Percentiles rank a stretch among this genome's conserved stretches.
phyloP scores from a whole-genome alignment of 768 basidiomycete genomes.

The Amanita pseudoporphyria region DNA sequence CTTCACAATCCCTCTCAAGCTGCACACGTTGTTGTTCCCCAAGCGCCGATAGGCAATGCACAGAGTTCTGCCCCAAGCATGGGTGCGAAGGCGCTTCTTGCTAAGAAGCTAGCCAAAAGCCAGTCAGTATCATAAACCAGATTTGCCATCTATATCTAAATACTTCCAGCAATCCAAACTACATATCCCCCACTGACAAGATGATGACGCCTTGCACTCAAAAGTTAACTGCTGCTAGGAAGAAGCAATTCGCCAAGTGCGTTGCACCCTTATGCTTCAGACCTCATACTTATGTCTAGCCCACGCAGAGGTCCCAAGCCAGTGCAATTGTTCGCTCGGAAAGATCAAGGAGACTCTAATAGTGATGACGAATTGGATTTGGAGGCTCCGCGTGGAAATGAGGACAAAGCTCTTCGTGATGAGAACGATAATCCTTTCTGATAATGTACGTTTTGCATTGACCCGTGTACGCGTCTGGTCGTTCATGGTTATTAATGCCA shows the following conservation, averaged over 20 bases:
- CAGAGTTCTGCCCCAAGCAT: conserved; percentile 54
- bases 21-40: conserved; percentile 67
- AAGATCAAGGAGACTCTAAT: conserved; percentile 29
- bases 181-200: conserved; percentile 90
- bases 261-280: conserved; percentile 17
- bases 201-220: conserved; percentile 90
- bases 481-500: neutral
- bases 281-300: neutral
- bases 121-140: conserved; percentile 43
- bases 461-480: neutral
- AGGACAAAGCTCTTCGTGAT: conserved; percentile 37
- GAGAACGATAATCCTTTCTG: conserved; percentile 78
- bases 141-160: neutral
- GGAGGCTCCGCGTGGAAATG: conserved; percentile 18
- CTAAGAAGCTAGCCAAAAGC: conserved; percentile 87
- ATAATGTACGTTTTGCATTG: conserved; percentile 10
- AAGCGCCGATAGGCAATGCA: conserved; percentile 69
- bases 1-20: conserved; percentile 81
- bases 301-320: conserved; percentile 50
- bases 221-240: conserved; percentile 84
- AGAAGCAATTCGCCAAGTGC: conserved; percentile 89
- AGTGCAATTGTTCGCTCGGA: conserved; percentile 47
- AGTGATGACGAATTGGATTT: conserved; percentile 29
- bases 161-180: conserved; percentile 65
- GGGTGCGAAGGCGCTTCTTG: conserved; percentile 86